These are phyloP conservation scores for Peniophora sp. DNA, from an alignment of 1,284 basidiomycete species.

Conservation along the genomic window DNA sequence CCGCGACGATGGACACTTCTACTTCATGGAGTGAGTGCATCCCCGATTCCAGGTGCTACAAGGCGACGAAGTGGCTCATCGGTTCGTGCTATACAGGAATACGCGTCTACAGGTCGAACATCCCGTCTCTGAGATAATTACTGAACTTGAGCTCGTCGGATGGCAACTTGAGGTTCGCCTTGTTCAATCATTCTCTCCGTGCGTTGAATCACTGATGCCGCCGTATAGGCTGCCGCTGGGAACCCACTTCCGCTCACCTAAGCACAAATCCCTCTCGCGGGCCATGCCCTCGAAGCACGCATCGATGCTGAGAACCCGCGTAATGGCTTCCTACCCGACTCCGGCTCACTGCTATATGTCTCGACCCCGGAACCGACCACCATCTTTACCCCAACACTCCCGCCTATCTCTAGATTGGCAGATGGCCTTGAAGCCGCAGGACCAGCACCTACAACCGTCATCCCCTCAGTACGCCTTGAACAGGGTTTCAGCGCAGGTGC, in stretches of 20 bases:
- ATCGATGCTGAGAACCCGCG: conserved; percentile 96
- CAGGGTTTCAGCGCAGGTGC: conserved; percentile 84
- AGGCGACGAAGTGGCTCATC: no score
- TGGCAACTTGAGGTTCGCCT: conserved; percentile 79
- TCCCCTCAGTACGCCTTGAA: conserved; percentile 77
- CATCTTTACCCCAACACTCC: conserved; percentile 45
- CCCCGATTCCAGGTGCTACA: no score
- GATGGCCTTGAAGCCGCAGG: conserved; percentile 10
- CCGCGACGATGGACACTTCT: conserved; percentile 78
- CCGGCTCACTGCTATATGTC: conserved; percentile 75
- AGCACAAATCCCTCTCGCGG: conserved; percentile 72
- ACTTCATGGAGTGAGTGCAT: conserved; percentile 97
- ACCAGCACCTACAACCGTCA: conserved; percentile 18
- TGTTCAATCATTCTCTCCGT: neutral
- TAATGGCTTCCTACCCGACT: conserved; percentile 89
- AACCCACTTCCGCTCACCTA: conserved; percentile 79
- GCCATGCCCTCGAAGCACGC: conserved; percentile 93
- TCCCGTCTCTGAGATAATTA: conserved; percentile 94
- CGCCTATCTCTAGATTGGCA: conserved; percentile 19
- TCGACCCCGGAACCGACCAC: conserved; percentile 67
- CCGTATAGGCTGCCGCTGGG: conserved; percentile 83
- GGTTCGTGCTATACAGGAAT: no score
- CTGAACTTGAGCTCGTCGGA: conserved; percentile 85
- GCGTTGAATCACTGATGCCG: no score
- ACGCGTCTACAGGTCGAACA: conserved; percentile 92